Base-by-base conservation (phyloP, 352 stramenopile species). In the Globisporangium echinulatum region DNA sequence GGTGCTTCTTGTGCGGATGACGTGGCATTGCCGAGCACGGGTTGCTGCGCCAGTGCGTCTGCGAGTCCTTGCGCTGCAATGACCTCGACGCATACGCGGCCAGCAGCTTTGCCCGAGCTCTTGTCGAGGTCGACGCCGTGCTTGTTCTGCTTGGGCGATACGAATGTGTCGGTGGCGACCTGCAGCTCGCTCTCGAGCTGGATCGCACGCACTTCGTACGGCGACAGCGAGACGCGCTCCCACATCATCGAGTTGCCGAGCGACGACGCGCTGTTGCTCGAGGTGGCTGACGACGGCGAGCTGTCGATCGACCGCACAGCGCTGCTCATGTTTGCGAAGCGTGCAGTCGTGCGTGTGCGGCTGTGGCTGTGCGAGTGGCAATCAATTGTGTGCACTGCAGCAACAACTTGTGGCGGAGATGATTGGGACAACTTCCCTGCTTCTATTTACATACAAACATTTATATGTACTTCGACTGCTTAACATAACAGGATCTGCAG, bases 201-300 rank as follows among this genome's bases (percentile, higher is more conserved):
- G 48, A 92, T 67, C 14, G 82, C 77, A n/a, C 86, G 54, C 62
- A 85, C 46, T 49, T 94, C 82, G 48, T 86, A 65, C 38, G 83
- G 82, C 9, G 82, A 92, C 47, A 92, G 68, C 62, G 78, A 62
- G 52, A 92, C 82, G 61, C 80, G 87, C 62, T 94, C 82, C 85
- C 85, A 92, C 62, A 79, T 87, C 56, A 81, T 67, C 48, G 78
- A 88, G 61, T 69, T 88, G 62, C 66, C 67, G 53, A 86, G 73
- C 37, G 70, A 75, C 39, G 67, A 65, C 46, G 68, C 69, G 25
- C 75, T 80, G 43, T 67, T 67, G 15, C 76, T 79, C 43, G 65
- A 69, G 13, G 71, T 44, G 47, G 71, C 60, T 43, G 68, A 72
- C 37, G 62, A 62, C 40, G 64, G 67, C 58, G 69, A 81, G 56